Conservation (phyloP, 2,329 filamentous ascomycete genomes). For the Ascochyta lentis region DNA sequence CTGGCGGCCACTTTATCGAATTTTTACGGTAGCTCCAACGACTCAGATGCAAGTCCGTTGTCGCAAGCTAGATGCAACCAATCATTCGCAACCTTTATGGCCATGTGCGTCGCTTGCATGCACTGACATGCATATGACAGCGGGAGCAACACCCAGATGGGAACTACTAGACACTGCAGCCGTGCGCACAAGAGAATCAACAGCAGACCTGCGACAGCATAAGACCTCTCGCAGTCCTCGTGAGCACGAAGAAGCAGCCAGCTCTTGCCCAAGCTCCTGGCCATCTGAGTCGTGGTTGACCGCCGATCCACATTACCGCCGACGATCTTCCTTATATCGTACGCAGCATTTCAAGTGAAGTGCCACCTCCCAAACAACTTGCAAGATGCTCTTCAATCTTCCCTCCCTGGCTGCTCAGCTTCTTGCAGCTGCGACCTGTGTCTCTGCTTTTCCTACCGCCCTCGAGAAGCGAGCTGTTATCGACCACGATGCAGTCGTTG, state of each 20-base stretch:
- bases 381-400: conserved; percentile 34
- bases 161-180: background rate
- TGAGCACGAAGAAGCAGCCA: conserved; percentile 1
- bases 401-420: conserved; percentile 33
- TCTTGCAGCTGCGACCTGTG: conserved; percentile 25
- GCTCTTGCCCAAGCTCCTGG: background rate
- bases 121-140: conserved; percentile 8
- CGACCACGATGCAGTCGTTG: conserved; percentile 57
- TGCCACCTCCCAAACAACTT: background rate
- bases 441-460: conserved; percentile 32
- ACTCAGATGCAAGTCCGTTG: background rate
- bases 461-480: conserved; percentile 53
- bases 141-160: conserved; percentile 5
- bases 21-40: background rate
- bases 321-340: background rate
- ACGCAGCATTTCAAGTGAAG: background rate
- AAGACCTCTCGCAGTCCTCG: conserved; percentile 1
- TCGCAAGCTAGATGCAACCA: background rate
- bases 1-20: no score
- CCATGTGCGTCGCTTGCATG: conserved; percentile 9
- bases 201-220: background rate
- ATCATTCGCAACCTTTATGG: background rate
- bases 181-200: background rate
- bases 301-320: background rate
- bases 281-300: background rate